phyloP scores from a whole-genome alignment of 2,329 filamentous ascomycete species.

The Xylaria sp. region DNA sequence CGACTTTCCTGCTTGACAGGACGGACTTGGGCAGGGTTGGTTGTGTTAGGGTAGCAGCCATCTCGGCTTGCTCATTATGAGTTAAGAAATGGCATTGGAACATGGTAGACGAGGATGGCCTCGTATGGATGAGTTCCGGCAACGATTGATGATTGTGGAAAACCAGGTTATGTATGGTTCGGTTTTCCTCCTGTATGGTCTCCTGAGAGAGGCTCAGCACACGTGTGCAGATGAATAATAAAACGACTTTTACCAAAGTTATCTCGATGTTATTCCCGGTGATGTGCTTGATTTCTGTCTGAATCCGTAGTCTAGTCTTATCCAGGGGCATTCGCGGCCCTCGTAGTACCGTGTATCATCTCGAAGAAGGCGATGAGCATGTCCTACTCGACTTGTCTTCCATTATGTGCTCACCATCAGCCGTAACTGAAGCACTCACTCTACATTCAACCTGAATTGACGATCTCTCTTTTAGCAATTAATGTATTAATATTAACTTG shows the following conservation, averaged over 20 bases:
- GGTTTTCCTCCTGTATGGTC: not conserved
- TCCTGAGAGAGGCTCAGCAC: not conserved
- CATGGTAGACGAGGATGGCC: constrained; percentile 3
- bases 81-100: not conserved
- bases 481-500: too few relatives aligned
- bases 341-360: not conserved
- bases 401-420: too few relatives aligned
- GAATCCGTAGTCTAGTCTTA: not conserved
- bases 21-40: constrained; percentile 15
- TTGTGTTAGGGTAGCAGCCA: constrained; percentile 4
- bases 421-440: too few relatives aligned
- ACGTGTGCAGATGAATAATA: not conserved
- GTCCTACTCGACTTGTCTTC: not conserved
- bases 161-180: not conserved
- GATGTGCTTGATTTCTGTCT: not conserved
- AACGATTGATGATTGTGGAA: not conserved
- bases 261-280: not conserved
- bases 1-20: constrained; percentile 6
- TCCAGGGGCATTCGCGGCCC: not conserved
- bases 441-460: too few relatives aligned
- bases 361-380: not conserved
- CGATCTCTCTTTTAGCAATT: too few relatives aligned
- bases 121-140: not conserved
- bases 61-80: not conserved
- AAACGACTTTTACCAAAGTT: not conserved